Evolutionary conservation across 768 basidiomycete species (phyloP), one percentile per base, ranked within the genome.

Genomic region (Pleurotus tuber-regium): DNA sequence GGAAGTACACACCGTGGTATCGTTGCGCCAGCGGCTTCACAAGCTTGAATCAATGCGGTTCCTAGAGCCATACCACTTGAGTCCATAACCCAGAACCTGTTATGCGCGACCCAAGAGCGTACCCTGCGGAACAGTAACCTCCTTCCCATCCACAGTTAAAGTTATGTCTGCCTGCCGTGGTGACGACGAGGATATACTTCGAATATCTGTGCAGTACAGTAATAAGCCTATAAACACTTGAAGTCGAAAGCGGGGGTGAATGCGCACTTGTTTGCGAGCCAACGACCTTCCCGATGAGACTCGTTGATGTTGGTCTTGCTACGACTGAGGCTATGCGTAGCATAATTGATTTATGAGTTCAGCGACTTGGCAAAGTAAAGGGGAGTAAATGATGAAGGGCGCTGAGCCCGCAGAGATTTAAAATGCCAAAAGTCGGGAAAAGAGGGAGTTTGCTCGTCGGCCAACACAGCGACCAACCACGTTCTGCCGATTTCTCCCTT

Each of bases 81-180:
- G 24, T 38, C 35, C 35, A 6, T 6, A 47, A 38, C 30, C 50
- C 46, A 28, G 26, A 40, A 38, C n/a, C 21, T 21, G 14, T 8
- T 7, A 23, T 43, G 2, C 24, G 23, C 23, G 9, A 42, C n/a
- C 16, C 5, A 46, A 42, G 40, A 40, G 40, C 85, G 51, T 53
- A 90, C 95, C 96, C 75, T 96, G 93, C 23, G 93, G 93, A 30
- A 99, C 94, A 2, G 92, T 94, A 18, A 99, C 94, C 73, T 94
- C 89, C 71, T 95, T 97, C 57, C 96, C 96, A 69, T 99, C 95
- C 35, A 98, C 87, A 1, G 94, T 96, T 25, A 98, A 73, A 26
- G 93, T 96, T 59, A 98, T 87, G 58, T 92, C 89, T 39, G 87
- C 87, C 61, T 77, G 78, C 52, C 80, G 76, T 52, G 76, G 67